Conservation (phyloP, 805 yeast species). For the Pichia pseudocactophila region DNA sequence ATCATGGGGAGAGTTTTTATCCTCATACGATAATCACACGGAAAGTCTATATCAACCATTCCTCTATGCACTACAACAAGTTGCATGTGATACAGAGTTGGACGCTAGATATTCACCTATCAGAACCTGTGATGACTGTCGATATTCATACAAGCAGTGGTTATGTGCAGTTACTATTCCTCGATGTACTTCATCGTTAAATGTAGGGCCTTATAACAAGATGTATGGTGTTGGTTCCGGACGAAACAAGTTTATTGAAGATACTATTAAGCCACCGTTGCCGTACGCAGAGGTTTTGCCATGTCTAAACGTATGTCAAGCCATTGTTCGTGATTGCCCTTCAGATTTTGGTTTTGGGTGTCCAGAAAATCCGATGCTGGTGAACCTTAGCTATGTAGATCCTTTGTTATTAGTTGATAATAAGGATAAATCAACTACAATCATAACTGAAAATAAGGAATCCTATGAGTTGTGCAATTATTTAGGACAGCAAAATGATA, state of each 20-base stretch:
- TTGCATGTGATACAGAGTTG: constrained; percentile 61
- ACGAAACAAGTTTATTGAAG: constrained; percentile 52
- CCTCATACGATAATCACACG: constrained; percentile 60
- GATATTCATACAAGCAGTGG: constrained; percentile 70
- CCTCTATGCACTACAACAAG: constrained; percentile 63
- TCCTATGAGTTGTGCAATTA: constrained; percentile 33
- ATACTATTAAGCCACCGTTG: constrained; percentile 41
- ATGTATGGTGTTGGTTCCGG: constrained; percentile 40
- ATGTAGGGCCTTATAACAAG: constrained; percentile 34
- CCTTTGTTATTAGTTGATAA: constrained; percentile 12
- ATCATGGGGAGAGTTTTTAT: constrained; percentile 29
- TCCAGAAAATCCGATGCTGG: constrained; percentile 39
- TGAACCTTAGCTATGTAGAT: constrained; percentile 32
- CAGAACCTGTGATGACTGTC: constrained; percentile 65
- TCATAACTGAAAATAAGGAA: constrained; percentile 5
- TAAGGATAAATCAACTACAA: not conserved
- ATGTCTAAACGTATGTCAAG: constrained; percentile 71
- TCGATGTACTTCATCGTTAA: constrained; percentile 51
- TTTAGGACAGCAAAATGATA: constrained; percentile 22
- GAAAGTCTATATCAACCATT: constrained; percentile 50
- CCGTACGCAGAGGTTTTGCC: constrained; percentile 77
- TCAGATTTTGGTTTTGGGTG: constrained; percentile 65
- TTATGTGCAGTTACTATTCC: constrained; percentile 85
- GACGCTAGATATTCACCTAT: constrained; percentile 70
- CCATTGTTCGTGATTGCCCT: constrained; percentile 79